These are phyloP conservation scores for Clonostachys byssicola DNA, from an alignment of 2,329 filamentous ascomycete genomes.

Conservation along the genomic window DNA sequence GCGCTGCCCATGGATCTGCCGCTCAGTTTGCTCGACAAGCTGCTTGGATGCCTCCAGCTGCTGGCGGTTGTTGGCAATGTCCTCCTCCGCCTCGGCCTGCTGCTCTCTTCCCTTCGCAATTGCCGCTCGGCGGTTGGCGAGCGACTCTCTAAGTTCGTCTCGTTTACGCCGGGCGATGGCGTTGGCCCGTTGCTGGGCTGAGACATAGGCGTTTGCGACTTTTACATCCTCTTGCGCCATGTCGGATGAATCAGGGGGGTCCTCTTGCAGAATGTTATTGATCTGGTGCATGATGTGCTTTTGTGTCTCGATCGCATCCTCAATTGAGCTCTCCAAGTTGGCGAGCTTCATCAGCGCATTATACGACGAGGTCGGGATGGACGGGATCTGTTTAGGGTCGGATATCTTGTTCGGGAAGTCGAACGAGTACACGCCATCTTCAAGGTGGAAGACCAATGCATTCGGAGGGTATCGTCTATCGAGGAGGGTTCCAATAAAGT, in stretches of 20 bases:
- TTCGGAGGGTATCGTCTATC: conserved; percentile 75
- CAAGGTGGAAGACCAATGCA: conserved; percentile 78
- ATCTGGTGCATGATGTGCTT: conserved; percentile 76
- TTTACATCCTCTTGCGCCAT: conserved; percentile 45
- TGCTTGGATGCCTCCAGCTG: conserved; percentile 53
- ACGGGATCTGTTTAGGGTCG: conserved; percentile 45
- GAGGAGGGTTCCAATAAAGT: conserved; percentile 72
- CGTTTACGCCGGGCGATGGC: conserved; percentile 57
- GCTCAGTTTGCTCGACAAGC: conserved; percentile 51
- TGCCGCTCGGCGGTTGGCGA: conserved; percentile 60
- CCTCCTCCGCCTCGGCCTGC: conserved; percentile 53
- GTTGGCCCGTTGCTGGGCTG: conserved; percentile 62
- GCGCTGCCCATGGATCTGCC: conserved; percentile 77
- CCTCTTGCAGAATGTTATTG: conserved; percentile 46
- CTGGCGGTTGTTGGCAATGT: conserved; percentile 57
- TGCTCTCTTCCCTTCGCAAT: conserved; percentile 60
- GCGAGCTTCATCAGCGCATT: conserved; percentile 83
- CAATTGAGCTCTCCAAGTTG: conserved; percentile 85
- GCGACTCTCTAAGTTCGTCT: conserved; percentile 63
- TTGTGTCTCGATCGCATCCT: conserved; percentile 79
- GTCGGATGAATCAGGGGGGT: conserved; percentile 36
- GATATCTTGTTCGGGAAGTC: conserved; percentile 53
- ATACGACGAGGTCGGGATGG: conserved; percentile 71
- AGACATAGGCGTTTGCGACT: conserved; percentile 46
- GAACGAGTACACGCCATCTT: conserved; percentile 81